phyloP scores from a whole-genome alignment of 805 yeast genomes.

The Trichomonascus vanleenenianus region DNA sequence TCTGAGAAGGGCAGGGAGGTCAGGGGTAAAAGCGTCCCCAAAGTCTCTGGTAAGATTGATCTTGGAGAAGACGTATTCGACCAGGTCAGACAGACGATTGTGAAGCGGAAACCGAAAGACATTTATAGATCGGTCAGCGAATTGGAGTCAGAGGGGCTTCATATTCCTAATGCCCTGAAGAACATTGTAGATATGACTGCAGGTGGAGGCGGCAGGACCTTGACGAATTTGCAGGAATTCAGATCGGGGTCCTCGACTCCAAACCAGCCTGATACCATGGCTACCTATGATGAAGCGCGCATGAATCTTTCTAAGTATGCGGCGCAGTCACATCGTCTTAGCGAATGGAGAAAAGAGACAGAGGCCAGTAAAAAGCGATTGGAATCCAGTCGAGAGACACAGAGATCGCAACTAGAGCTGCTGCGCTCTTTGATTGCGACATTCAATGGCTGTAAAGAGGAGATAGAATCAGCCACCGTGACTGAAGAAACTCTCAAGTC shows the following conservation, averaged over 20 bases:
- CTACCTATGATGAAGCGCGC: background rate
- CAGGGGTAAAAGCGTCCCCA: no score
- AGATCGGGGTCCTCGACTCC: conserved; percentile 1
- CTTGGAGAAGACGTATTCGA: conserved; percentile 9
- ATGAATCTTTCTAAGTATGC: no score
- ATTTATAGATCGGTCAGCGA: conserved; percentile 24
- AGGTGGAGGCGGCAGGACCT: conserved; percentile 1
- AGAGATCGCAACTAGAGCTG: no score
- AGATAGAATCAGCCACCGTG: no score
- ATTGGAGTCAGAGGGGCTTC: conserved; percentile 23
- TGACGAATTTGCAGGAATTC: conserved; percentile 4
- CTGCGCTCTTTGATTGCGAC: no score
- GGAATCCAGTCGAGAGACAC: no score
- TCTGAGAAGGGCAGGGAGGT: conserved; percentile 26
- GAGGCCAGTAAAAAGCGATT: no score
- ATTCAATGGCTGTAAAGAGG: no score
- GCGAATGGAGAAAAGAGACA: no score
- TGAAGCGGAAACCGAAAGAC: conserved; percentile 11
- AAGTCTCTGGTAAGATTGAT: conserved; percentile 16
- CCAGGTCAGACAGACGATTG: background rate
- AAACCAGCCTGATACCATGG: conserved; percentile 4
- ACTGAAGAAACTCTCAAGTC: no score
- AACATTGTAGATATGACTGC: conserved; percentile 22
- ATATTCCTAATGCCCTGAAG: conserved; percentile 22
- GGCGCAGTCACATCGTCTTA: no score